Percentiles rank a stretch among this genome's conserved stretches.
These are phyloP conservation scores for Mycena sp. DNA, from an alignment of 1,284 basidiomycete species.

Conservation along the genomic window DNA sequence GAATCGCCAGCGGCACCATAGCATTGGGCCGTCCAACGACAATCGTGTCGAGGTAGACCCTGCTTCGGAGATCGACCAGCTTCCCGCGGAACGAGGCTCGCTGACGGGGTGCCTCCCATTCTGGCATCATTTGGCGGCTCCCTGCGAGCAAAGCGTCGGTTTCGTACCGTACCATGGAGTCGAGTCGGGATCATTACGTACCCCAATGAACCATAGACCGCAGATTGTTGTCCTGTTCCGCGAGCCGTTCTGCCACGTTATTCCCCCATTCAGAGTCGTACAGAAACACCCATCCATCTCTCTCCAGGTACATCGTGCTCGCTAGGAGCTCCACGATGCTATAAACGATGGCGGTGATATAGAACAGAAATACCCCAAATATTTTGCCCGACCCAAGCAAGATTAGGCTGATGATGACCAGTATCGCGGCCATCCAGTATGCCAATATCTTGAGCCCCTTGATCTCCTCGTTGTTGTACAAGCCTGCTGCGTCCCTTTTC, in stretches of 20 bases:
- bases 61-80: constrained; percentile 24
- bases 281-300: no score
- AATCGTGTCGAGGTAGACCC: constrained; percentile 13
- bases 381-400: no score
- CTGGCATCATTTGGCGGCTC: background rate
- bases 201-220: no score
- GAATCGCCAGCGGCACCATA: constrained; percentile 31
- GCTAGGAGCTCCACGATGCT: no score
- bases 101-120: background rate
- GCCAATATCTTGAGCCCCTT: background rate
- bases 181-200: no score
- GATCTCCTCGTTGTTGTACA: background rate
- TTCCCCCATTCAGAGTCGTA: no score
- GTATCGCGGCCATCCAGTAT: background rate
- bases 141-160: background rate
- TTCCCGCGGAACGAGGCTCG: background rate
- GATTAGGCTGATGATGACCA: background rate
- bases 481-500: no score
- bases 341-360: background rate
- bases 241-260: no score
- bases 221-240: no score
- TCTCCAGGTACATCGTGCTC: no score
- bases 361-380: no score
- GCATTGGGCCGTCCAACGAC: constrained; percentile 25
- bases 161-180: no score